These are phyloP conservation scores for Stemphylium beticola DNA, from an alignment of 2,329 filamentous ascomycete species.

Conservation along the genomic window DNA sequence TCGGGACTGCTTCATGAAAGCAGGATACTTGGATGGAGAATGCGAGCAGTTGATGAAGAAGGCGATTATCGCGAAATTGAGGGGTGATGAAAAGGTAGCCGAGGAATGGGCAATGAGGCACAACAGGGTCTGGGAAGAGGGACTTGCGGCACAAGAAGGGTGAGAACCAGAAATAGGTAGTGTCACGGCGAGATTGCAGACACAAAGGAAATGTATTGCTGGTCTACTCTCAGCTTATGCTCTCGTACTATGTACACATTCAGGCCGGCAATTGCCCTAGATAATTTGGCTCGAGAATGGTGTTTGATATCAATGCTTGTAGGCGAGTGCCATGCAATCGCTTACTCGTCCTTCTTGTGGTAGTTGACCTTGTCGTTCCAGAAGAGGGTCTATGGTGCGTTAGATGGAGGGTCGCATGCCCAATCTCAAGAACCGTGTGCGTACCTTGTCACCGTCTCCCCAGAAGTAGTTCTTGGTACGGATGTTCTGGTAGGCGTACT, in stretches of 20 bases:
- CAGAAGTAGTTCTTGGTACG: slow-evolving; percentile 94
- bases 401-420: slow-evolving; percentile 1
- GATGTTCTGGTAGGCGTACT: slow-evolving; percentile 99
- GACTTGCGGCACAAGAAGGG: slow-evolving; percentile 3
- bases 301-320: slow-evolving; percentile 5
- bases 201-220: slow-evolving; percentile 45
- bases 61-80: slow-evolving; percentile 74
- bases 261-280: slow-evolving; percentile 5
- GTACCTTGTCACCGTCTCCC: slow-evolving; percentile 94
- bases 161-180: background rate
- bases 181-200: slow-evolving; percentile 10
- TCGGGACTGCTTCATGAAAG: slow-evolving; percentile 61
- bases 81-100: slow-evolving; percentile 52
- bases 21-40: slow-evolving; percentile 73
- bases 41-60: slow-evolving; percentile 85
- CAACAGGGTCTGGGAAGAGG: slow-evolving; percentile 45
- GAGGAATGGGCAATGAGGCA: slow-evolving; percentile 48
- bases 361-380: slow-evolving; percentile 97
- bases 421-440: slow-evolving; percentile 22
- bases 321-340: slow-evolving; percentile 10
- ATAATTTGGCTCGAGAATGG: slow-evolving; percentile 4
- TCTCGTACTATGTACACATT: slow-evolving; percentile 34
- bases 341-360: slow-evolving; percentile 82
- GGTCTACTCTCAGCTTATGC: slow-evolving; percentile 30
- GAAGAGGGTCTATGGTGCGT: slow-evolving; percentile 56